Base-by-base conservation (phyloP, 2,329 filamentous ascomycete species). In the Aspergillus vadensis region DNA sequence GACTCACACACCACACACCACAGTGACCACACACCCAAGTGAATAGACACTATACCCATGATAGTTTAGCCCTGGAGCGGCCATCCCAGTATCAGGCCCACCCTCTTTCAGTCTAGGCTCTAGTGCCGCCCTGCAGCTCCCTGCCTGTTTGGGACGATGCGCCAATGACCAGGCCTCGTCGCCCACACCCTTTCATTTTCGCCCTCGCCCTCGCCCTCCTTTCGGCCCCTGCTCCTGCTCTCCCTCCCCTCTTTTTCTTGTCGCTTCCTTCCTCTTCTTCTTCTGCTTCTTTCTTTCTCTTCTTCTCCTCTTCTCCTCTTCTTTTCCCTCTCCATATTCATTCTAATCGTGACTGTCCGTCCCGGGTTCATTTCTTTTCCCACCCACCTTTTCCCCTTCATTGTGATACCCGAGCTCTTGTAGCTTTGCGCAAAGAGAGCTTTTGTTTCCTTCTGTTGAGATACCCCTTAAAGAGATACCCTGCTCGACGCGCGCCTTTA, bases 371-470 rank as follows among this genome's bases (percentile, higher is more conserved):
- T 62, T 64, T 62, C 65, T 54, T 60, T 58, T 58, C 41, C 61
- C 56, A 36, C 44, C 62, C 38, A 59, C 63, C 54, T 57, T 63
- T 66, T 65, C 60, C 63, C 66, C 65, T 71, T 70, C 67, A 66
- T 69, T 72, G 67, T 77, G 70, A 72, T 75, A 74, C 75, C 73
- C 72, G 73, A 74, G 73, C 76, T 76, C 70, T 75, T 72, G 68
- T 70, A 68, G 65, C 64, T 59, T 69, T 68, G 64, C 71, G 69
- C 67, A 69, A 58, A 62, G 57, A 61, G 62, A 67, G 67, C 69
- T 69, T 68, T 69, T 70, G 64, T 64, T 68, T 71, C 65, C 64
- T 66, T 69, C 65, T 70, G 65, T 73, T 74, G 68, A 73, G 73
- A 75, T 76, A 71, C 71, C 70, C 72, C 67, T 62, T 61, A 57